These are phyloP conservation scores for Fusarium begoniae DNA, from an alignment of 2,329 filamentous ascomycete genomes.

Conservation along the genomic window DNA sequence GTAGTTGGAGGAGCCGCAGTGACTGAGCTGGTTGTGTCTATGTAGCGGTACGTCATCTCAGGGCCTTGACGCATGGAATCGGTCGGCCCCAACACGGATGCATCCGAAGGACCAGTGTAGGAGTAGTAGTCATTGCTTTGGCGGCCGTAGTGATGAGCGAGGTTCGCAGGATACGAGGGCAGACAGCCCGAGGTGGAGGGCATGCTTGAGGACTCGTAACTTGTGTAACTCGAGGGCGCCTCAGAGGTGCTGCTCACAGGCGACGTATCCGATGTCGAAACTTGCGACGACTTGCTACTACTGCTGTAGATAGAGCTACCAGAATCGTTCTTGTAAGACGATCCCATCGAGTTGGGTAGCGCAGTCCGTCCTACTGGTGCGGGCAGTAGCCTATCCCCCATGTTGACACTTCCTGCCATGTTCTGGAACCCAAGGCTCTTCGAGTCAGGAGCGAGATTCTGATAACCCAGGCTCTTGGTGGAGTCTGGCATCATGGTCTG, in stretches of 20 bases:
- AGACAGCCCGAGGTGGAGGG: conserved; percentile 23
- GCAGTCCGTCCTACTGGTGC: conserved; percentile 23
- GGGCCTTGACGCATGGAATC: conserved; percentile 22
- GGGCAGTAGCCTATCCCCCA: conserved; percentile 36
- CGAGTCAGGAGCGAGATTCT: neutral
- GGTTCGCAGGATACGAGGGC: conserved; percentile 28
- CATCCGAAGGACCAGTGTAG: conserved; percentile 23
- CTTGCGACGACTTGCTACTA: conserved; percentile 30
- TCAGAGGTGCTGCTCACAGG: conserved; percentile 37
- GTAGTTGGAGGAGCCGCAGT: conserved; percentile 7
- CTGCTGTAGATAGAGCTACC: conserved; percentile 38
- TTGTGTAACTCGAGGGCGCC: conserved; percentile 34
- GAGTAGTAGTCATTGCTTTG: conserved; percentile 34
- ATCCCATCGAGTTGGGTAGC: conserved; percentile 31
- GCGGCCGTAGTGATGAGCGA: conserved; percentile 27
- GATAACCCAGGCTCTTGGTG: conserved; percentile 2
- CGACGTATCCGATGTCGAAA: conserved; percentile 27
- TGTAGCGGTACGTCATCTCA: conserved; percentile 46
- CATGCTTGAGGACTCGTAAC: conserved; percentile 38
- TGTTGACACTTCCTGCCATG: conserved; percentile 21
- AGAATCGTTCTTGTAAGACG: conserved; percentile 42
- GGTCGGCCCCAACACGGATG: conserved; percentile 13
- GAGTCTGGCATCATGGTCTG: conserved; percentile 11
- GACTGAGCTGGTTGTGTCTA: conserved; percentile 40
- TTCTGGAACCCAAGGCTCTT: conserved; percentile 32